Percentiles rank a stretch among this genome's conserved stretches.
Conservation (phyloP, 1,284 basidiomycete genomes). For the Cutaneotrichosporon sp. region DNA sequence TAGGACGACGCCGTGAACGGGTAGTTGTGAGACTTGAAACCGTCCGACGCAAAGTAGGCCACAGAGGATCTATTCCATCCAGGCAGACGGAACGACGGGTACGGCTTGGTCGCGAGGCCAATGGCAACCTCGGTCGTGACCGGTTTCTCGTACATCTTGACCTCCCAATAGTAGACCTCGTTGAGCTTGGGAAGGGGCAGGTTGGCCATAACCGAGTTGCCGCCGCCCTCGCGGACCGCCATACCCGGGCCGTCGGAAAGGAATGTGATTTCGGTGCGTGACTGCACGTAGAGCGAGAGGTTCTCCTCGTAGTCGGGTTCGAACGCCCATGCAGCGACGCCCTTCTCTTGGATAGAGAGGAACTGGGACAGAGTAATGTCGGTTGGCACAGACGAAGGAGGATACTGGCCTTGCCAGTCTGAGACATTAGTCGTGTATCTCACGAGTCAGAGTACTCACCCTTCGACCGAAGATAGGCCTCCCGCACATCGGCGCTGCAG, state of each 20-base stretch:
- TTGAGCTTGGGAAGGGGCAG: slow-evolving; percentile 90
- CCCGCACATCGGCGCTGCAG: slow-evolving; percentile 65
- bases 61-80: slow-evolving; percentile 88
- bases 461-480: slow-evolving; percentile 81
- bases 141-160: slow-evolving; percentile 95
- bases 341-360: slow-evolving; percentile 95
- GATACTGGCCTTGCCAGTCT: slow-evolving; percentile 90
- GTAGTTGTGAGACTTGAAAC: slow-evolving; percentile 96
- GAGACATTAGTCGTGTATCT: slow-evolving; percentile 73
- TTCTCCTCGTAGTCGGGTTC: slow-evolving; percentile 95
- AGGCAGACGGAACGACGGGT: slow-evolving; percentile 86
- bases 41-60: slow-evolving; percentile 87
- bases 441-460: slow-evolving; percentile 57
- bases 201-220: slow-evolving; percentile 90
- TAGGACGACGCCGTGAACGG: slow-evolving; percentile 88
- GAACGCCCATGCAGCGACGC: slow-evolving; percentile 95
- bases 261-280: slow-evolving; percentile 92
- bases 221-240: slow-evolving; percentile 57
- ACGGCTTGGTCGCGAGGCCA: slow-evolving; percentile 91
- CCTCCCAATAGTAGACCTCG: slow-evolving; percentile 97
- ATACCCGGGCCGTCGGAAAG: slow-evolving; percentile 85
- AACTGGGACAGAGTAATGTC: slow-evolving; percentile 97
- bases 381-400: slow-evolving; percentile 85
- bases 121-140: slow-evolving; percentile 77
- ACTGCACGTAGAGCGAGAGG: slow-evolving; percentile 83